Evolutionary conservation across 495 filamentous ascomycete species (phyloP), one percentile per base, ranked within the genome.

Genomic region (Penicillium lividum): DNA sequence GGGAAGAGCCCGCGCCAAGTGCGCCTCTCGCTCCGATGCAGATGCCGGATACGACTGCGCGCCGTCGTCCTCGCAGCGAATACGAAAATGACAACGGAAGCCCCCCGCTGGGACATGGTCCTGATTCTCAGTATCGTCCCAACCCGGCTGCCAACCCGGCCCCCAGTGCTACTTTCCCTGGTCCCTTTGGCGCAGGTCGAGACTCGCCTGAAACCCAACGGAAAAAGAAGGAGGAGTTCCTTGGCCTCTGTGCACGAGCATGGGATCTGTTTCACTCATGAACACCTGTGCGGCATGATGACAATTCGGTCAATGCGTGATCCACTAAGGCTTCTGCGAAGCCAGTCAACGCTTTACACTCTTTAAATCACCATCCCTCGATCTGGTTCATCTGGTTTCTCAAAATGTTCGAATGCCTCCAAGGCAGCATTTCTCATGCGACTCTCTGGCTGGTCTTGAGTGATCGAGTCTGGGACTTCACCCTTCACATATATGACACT

Each of bases 231-330:
- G 93, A 96, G 46, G 93, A 98, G 67, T 98, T 98, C 68, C 73
- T 98, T 61, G 77, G 81, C 47, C 74, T 98, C 43, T 98, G 94
- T 67, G 85, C 88, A 51, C 80, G 91, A 65, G 93, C 93, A 27
- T 98, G 94, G 94, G 94, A 98, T 77, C 68, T 98, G 52, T 95
- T 98, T 70, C 94, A 98, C 78, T 97, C 92, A 50, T 98, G 78
- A 87, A 44, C 6, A 38, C 4, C 4, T 34, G 10, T 52, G 13
- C n/a, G n/a, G 0, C 16, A 22, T 22, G 22, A 22, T 22, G 22
- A 22, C 8, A 10, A 4, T 34, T 10, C 40, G n/a, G 10, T 40
- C n/a, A 25, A 25, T 22, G 9, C 18, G 22, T 27, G 15, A 40
- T 51, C 22, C 25, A 53, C 25, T n/a, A 22, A 27, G 11, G 36